Conservation (phyloP, 768 basidiomycete genomes). For the Neoboletus brunneissimus region DNA sequence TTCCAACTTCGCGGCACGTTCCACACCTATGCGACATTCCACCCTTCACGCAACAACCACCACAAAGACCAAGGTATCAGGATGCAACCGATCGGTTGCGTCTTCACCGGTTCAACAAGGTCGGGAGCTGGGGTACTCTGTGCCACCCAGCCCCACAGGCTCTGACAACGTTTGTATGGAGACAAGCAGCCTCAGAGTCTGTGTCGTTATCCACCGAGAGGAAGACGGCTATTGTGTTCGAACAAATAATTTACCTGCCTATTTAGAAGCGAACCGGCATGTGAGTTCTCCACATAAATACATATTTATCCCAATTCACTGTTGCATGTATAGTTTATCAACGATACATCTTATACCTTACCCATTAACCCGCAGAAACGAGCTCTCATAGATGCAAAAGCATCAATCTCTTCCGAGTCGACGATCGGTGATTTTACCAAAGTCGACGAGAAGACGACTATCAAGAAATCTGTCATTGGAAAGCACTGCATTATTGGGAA, state of each 20-base stretch:
- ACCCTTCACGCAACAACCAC: conserved; percentile 38
- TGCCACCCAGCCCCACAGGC: conserved; percentile 45
- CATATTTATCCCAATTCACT: conserved; percentile 13
- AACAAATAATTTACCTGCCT: conserved; percentile 72
- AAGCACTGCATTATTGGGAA: conserved; percentile 83
- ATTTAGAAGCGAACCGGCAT: conserved; percentile 77
- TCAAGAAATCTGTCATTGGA: conserved; percentile 79
- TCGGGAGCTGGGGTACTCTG: conserved; percentile 37
- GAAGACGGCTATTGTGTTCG: conserved; percentile 59
- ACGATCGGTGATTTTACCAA: conserved; percentile 81
- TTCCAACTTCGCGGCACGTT: conserved; percentile 44
- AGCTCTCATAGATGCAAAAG: conserved; percentile 72
- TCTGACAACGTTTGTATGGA: conserved; percentile 35
- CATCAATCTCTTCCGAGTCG: conserved; percentile 80
- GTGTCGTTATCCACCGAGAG: conserved; percentile 56
- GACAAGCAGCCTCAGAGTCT: conserved; percentile 56
- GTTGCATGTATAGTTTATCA: conserved; percentile 40
- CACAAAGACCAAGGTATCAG: conserved; percentile 15
- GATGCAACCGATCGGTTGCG: background rate
- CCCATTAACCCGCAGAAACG: conserved; percentile 62
- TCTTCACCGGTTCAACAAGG: conserved; percentile 24
- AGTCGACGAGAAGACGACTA: conserved; percentile 72
- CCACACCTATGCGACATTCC: conserved; percentile 49
- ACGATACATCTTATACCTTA: conserved; percentile 48
- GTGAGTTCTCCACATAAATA: conserved; percentile 39